Conservation (phyloP, 306 rosid genomes). For the Calophaca sinica region DNA sequence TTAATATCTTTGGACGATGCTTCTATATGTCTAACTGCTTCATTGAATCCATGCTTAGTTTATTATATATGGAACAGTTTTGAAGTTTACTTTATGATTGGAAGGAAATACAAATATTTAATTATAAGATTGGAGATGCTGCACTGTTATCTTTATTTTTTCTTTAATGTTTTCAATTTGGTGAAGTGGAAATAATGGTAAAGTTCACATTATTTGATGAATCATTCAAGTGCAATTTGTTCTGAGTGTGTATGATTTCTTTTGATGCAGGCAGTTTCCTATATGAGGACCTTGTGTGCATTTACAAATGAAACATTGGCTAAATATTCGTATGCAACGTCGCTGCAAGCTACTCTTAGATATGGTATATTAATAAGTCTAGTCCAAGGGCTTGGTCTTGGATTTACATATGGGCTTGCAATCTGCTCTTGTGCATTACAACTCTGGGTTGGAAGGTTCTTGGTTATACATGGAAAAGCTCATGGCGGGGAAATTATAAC, state of each 20-base stretch:
- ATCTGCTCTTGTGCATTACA: slow-evolving; percentile 99
- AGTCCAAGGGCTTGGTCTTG: slow-evolving; percentile 99
- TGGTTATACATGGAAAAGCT: slow-evolving; percentile 64
- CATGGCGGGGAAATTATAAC: slow-evolving; percentile 98
- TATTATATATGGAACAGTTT: slow-evolving; percentile 4
- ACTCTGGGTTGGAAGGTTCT: slow-evolving; percentile 98
- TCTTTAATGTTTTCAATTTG: slow-evolving; percentile 32
- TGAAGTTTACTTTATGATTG: slow-evolving; percentile 28
- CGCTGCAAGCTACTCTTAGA: slow-evolving; percentile 97
- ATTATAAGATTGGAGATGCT: slow-evolving; percentile 25
- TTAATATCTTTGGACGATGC: slow-evolving; percentile 25
- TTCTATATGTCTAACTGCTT: slow-evolving; percentile 24
- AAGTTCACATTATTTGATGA: slow-evolving; percentile 38
- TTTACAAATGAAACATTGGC: slow-evolving; percentile 98
- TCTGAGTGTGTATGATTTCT: slow-evolving; percentile 48
- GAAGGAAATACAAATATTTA: slow-evolving; percentile 38
- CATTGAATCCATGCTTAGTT: slow-evolving; percentile 20
- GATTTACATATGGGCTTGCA: slow-evolving; percentile 99
- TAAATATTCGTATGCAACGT: slow-evolving; percentile 97
- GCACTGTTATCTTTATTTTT: slow-evolving; percentile 26
- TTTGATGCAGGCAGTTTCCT: slow-evolving; percentile 89
- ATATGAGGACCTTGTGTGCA: slow-evolving; percentile 86
- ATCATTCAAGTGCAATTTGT: slow-evolving; percentile 26
- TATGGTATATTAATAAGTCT: slow-evolving; percentile 98
- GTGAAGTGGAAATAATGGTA: slow-evolving; percentile 30